Percentiles rank a stretch among this genome's conserved stretches.
phyloP scores from a whole-genome alignment of 2,329 filamentous ascomycete genomes.

The Botrytis aclada region DNA sequence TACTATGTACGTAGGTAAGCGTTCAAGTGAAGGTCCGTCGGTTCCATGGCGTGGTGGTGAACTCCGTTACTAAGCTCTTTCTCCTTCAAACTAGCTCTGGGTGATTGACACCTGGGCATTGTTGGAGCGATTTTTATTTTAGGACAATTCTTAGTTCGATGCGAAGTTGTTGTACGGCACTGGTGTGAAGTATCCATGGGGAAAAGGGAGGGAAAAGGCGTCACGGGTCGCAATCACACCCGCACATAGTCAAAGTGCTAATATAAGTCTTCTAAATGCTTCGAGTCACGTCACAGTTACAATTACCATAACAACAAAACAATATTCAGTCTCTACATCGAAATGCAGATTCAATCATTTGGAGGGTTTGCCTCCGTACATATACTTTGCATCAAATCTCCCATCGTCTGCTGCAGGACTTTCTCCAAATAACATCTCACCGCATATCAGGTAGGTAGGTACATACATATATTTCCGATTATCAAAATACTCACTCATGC shows the following conservation, averaged over 20 bases:
- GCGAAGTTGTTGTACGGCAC: not conserved
- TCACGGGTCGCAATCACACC: not conserved
- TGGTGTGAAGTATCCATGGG: not conserved
- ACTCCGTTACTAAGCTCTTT: not conserved
- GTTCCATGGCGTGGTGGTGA: not conserved
- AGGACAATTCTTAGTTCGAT: not conserved
- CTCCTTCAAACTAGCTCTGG: not conserved
- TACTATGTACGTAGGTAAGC: too few relatives aligned
- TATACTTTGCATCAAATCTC: not conserved
- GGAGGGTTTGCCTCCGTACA: not conserved
- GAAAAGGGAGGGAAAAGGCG: not conserved
- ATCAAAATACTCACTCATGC: not conserved
- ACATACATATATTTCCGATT: slow-evolving; percentile 10
- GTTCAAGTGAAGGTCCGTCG: not conserved
- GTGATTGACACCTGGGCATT: not conserved
- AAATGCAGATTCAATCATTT: not conserved
- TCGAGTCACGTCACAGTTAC: not conserved
- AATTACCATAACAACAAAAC: not conserved
- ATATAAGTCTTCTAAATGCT: not conserved
- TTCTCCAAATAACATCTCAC: slow-evolving; percentile 16
- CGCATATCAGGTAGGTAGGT: not conserved
- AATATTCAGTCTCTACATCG: not conserved
- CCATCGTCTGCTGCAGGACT: not conserved
- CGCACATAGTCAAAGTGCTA: not conserved
- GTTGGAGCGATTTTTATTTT: not conserved